These are phyloP conservation scores for Metschnikowia lachancei DNA, from an alignment of 805 yeast genomes.

Conservation along the genomic window DNA sequence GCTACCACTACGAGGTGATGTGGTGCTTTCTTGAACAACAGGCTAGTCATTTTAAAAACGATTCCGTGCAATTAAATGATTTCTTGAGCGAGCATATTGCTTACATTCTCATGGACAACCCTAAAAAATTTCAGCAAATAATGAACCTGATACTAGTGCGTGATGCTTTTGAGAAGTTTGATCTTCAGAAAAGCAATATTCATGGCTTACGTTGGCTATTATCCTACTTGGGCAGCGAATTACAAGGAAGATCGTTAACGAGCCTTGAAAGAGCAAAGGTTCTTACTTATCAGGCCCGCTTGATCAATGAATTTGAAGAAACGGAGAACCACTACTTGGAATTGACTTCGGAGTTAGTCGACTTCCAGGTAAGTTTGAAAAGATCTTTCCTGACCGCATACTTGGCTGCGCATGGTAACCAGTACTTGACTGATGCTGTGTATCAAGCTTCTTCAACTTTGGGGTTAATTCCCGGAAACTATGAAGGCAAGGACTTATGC, in stretches of 20 bases:
- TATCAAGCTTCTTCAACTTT: background rate
- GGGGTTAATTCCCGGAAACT: background rate
- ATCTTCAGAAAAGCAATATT: slow-evolving; percentile 30
- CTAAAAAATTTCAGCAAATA: slow-evolving; percentile 8
- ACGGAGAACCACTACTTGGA: slow-evolving; percentile 38
- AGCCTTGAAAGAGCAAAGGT: slow-evolving; percentile 20
- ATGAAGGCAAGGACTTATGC: background rate
- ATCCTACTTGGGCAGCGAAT: background rate
- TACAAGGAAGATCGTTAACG: background rate
- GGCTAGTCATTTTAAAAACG: slow-evolving; percentile 22
- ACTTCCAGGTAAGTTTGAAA: slow-evolving; percentile 18
- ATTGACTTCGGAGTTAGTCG: slow-evolving; percentile 23
- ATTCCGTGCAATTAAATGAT: slow-evolving; percentile 24
- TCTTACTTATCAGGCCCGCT: slow-evolving; percentile 28
- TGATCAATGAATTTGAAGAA: slow-evolving; percentile 39
- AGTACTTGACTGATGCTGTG: background rate
- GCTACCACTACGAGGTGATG: slow-evolving; percentile 32
- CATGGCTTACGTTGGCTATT: slow-evolving; percentile 25
- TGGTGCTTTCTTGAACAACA: slow-evolving; percentile 38
- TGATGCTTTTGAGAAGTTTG: slow-evolving; percentile 26
- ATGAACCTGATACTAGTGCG: slow-evolving; percentile 32
- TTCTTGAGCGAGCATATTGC: slow-evolving; percentile 31
- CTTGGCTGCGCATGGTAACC: background rate
- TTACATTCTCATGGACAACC: slow-evolving; percentile 20
- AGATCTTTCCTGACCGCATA: background rate